Percentiles rank a stretch among this genome's conserved stretches.
Evolutionary conservation across 2,329 filamentous ascomycete species (phyloP).

Genomic region (Calonectria pteridis): DNA sequence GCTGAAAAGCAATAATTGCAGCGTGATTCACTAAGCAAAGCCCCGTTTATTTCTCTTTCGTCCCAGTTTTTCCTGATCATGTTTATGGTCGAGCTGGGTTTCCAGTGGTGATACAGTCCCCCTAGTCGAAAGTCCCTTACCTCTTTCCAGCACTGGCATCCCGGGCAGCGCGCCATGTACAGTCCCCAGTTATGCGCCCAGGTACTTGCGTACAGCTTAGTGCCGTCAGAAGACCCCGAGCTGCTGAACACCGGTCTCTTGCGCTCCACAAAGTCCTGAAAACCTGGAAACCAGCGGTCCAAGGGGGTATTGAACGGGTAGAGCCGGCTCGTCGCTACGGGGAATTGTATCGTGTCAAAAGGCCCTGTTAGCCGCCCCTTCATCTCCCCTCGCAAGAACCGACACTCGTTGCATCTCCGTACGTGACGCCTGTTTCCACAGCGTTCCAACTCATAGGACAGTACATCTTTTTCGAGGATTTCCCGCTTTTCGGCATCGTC

Average conservation of each 20-base stretch:
- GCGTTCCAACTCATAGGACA: neutral
- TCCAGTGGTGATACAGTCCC: neutral
- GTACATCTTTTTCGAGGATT: slow-evolving; percentile 2
- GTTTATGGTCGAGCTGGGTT: neutral
- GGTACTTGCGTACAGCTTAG: neutral
- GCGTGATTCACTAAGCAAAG: neutral
- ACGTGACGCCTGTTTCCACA: slow-evolving; percentile 21
- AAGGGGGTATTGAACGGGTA: neutral
- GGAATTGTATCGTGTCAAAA: neutral
- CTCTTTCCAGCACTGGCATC: slow-evolving; percentile 35
- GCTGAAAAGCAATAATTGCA: slow-evolving; percentile 29
- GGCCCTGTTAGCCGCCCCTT: neutral
- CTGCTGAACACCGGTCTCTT: neutral
- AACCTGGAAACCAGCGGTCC: slow-evolving; percentile 30
- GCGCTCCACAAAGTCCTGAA: neutral
- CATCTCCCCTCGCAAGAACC: slow-evolving; percentile 1
- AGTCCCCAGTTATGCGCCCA: slow-evolving; percentile 2
- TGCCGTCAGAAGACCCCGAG: neutral
- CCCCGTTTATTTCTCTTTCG: neutral
- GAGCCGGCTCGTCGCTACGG: slow-evolving; percentile 5
- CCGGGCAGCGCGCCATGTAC: slow-evolving; percentile 30
- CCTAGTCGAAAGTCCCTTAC: slow-evolving; percentile 25
- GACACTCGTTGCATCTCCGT: slow-evolving; percentile 31
- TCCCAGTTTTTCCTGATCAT: neutral
- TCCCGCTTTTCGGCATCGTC: accelerated